phyloP scores from a whole-genome alignment of 768 basidiomycete genomes.

The Pulveroboletus sp. region DNA sequence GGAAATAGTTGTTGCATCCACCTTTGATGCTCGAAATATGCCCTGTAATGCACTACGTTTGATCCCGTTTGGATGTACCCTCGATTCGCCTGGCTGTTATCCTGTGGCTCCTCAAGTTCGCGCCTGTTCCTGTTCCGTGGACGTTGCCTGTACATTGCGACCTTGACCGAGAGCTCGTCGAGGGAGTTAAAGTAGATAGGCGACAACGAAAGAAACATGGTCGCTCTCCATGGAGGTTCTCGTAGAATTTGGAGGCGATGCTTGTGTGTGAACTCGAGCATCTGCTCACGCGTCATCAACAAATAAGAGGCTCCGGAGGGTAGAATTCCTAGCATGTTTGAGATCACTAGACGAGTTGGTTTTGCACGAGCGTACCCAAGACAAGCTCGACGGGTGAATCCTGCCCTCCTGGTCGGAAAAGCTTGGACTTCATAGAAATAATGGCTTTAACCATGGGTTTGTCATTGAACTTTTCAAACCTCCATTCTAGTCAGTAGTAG shows the following conservation, averaged over 20 bases:
- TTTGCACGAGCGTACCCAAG: conserved; percentile 32
- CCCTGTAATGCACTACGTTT: conserved; percentile 29
- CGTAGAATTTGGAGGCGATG: conserved; percentile 16
- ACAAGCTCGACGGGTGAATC: conserved; percentile 37
- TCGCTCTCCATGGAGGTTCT: conserved; percentile 6
- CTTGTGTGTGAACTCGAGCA: conserved; percentile 17
- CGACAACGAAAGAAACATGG: conserved; percentile 42
- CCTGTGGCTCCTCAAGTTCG: conserved; percentile 15
- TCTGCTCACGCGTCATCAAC: conserved; percentile 35
- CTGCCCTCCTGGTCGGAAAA: conserved; percentile 26
- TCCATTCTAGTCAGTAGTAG: not conserved
- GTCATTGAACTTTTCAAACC: conserved; percentile 33
- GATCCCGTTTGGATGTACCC: conserved; percentile 26
- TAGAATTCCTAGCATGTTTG: conserved; percentile 36
- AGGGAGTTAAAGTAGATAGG: conserved; percentile 39
- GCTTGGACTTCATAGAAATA: conserved; percentile 23
- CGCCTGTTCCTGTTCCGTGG: conserved; percentile 29
- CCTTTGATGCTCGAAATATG: conserved; percentile 46
- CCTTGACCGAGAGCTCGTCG: conserved; percentile 34
- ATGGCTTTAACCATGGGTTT: conserved; percentile 31
- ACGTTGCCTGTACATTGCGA: conserved; percentile 37
- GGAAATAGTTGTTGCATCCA: not conserved
- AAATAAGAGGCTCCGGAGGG: conserved; percentile 42
- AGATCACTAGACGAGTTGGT: not conserved
- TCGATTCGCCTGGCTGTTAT: conserved; percentile 42